Base-by-base conservation (phyloP, 2,329 filamentous ascomycete species). In the Pseudocercospora pini-densiflorae region DNA sequence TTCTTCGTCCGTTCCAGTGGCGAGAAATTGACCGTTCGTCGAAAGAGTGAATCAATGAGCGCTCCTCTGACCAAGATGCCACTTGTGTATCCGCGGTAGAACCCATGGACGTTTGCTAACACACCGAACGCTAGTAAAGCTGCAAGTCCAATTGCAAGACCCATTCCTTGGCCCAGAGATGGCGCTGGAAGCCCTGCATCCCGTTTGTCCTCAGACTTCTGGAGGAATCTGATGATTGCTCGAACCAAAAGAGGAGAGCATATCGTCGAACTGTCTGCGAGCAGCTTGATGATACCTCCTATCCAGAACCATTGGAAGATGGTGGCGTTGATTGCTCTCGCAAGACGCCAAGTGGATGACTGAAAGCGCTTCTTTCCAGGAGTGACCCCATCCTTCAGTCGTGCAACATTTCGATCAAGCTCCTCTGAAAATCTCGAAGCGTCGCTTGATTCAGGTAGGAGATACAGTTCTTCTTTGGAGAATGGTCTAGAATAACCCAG, bases 271-370 rank as follows among this genome's bases (percentile, higher is more conserved):
- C 23, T 23, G 29, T 63, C 61, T 23, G 61, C 61, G 31, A 57
- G 49, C 19, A 63, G 36, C n/a, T 63, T 63, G 33, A 63, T 59
- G 9, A 58, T 27, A 6, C 61, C 61, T 19, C 61, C 61, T 19
- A 59, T 45, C 61, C 61, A 63, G 33, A 63, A 63, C 61, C 61
- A 63, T 5, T 23, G 36, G 40, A 63, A 57, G 14, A 63, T 27
- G 5, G 61, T 58, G 3, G 51, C 40, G 29, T 63, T 63, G 19
- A 63, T 12, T 14, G 61, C 24, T 4, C 61, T n/a, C 14, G 61
- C 51, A 7, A 63, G 61, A 12, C 53, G 51, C 61, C 61, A 63
- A 2, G 61, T 43, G 2, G 61, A 51, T 19, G 51, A 58, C 7
- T 33, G 19, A 3, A 58, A 49, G 10, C 33, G 24, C 9, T 19